These are phyloP conservation scores for Chlamydomonas reinhardtii DNA, from an alignment of 163 green algal species.

Conservation along the genomic window DNA sequence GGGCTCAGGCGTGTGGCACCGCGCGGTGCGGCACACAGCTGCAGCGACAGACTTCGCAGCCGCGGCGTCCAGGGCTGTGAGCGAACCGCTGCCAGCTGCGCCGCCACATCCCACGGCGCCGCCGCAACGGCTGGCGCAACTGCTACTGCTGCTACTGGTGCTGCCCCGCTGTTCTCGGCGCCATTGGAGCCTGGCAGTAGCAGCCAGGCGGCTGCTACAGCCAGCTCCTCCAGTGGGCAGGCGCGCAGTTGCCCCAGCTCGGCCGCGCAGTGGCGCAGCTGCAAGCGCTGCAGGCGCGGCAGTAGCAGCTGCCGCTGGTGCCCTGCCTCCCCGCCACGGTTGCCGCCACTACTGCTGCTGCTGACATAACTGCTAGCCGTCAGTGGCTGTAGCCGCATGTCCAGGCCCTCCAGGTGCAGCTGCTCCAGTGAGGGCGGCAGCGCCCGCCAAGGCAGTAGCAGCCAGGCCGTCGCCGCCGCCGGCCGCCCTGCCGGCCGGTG, in stretches of 20 bases:
- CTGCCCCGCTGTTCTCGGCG: background rate
- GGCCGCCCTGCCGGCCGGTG: constrained; percentile 27
- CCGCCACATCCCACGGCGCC: constrained; percentile 19
- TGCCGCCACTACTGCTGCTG: background rate
- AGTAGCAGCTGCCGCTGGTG: background rate
- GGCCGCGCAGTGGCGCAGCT: constrained; percentile 22
- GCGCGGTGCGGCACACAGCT: background rate
- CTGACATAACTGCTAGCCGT: background rate
- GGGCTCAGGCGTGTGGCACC: background rate
- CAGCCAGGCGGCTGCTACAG: constrained; percentile 21
- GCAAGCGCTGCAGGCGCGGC: background rate
- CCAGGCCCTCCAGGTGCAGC: constrained; percentile 16
- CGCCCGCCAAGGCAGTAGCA: background rate
- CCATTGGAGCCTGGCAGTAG: background rate
- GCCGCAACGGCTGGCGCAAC: background rate
- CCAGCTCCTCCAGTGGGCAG: constrained; percentile 12
- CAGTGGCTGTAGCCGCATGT: background rate
- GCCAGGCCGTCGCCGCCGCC: background rate
- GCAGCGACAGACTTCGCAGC: constrained; percentile 18
- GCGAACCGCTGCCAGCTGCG: constrained; percentile 19
- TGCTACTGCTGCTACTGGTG: background rate
- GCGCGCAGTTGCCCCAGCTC: background rate
- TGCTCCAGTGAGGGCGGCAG: background rate
- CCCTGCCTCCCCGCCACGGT: background rate
- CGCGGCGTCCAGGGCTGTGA: constrained; percentile 8